These are phyloP conservation scores for Avena atlantica DNA, from an alignment of 176 grass and related monocot genomes.

Conservation along the genomic window DNA sequence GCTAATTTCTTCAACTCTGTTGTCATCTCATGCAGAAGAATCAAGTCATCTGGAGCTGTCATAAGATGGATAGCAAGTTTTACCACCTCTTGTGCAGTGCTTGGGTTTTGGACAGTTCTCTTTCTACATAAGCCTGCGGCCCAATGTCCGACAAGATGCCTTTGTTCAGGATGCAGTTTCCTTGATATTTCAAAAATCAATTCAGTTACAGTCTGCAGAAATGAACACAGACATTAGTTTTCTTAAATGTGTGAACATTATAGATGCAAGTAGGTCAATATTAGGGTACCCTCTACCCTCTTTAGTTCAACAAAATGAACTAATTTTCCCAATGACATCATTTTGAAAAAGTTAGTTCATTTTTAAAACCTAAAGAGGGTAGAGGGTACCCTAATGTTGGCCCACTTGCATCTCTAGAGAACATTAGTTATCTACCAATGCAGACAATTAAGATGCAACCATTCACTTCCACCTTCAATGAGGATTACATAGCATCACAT, in stretches of 20 bases:
- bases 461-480: constrained; percentile 19
- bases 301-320: too few relatives aligned
- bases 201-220: constrained; percentile 71
- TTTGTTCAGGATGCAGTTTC: constrained; percentile 61
- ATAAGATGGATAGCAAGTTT: constrained; percentile 60
- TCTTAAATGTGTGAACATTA: constrained; percentile 7
- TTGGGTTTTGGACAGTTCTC: constrained; percentile 55
- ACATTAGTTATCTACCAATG: constrained; percentile 22
- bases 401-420: too few relatives aligned
- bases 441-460: constrained; percentile 9
- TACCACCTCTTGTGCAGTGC: constrained; percentile 54
- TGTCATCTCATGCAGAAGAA: constrained; percentile 63
- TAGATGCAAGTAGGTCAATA: too few relatives aligned
- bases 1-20: constrained; percentile 56
- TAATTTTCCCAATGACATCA: too few relatives aligned
- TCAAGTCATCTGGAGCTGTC: constrained; percentile 65
- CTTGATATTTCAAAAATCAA: constrained; percentile 65
- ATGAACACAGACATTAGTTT: constrained; percentile 41
- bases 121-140: constrained; percentile 51
- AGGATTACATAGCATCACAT: background rate
- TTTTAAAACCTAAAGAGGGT: too few relatives aligned
- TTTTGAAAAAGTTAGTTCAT: too few relatives aligned
- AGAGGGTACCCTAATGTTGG: too few relatives aligned
- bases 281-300: too few relatives aligned
- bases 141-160: constrained; percentile 67